phyloP scores from a whole-genome alignment of 1,139 yeast species.

The Wickerhamomyces sp. region DNA sequence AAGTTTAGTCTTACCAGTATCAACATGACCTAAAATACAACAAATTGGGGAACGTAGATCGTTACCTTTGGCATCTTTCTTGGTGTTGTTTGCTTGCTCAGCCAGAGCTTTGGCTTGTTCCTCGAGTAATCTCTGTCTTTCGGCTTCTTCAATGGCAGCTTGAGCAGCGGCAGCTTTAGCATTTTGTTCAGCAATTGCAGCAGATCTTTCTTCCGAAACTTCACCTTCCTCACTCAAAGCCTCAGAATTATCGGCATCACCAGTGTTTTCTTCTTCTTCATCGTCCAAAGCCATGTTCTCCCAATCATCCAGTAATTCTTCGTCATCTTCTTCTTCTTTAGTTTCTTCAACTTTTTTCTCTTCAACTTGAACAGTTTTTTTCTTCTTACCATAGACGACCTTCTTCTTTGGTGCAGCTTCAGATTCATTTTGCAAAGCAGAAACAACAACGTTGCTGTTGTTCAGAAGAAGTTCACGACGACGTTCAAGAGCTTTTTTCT shows the following conservation, averaged over 20 bases:
- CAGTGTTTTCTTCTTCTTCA: slow-evolving; percentile 39
- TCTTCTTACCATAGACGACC: slow-evolving; percentile 73
- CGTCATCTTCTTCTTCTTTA: slow-evolving; percentile 20
- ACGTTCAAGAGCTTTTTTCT: slow-evolving; percentile 78
- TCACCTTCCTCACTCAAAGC: slow-evolving; percentile 8
- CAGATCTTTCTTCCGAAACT: slow-evolving; percentile 20
- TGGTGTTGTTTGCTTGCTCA: slow-evolving; percentile 20
- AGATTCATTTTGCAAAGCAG: slow-evolving; percentile 52
- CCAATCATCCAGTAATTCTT: slow-evolving; percentile 24
- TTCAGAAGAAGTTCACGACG: slow-evolving; percentile 84
- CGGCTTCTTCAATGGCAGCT: slow-evolving; percentile 20
- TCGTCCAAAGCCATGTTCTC: slow-evolving; percentile 24
- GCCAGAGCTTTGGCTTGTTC: slow-evolving; percentile 24
- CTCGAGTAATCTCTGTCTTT: slow-evolving; percentile 23
- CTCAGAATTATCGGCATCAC: slow-evolving; percentile 58
- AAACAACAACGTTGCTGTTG: slow-evolving; percentile 67
- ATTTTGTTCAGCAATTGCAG: slow-evolving; percentile 17
- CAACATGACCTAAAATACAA: slow-evolving; percentile 98
- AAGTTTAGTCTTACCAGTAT: slow-evolving; percentile 97
- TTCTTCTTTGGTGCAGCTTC: slow-evolving; percentile 49
- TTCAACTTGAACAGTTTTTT: slow-evolving; percentile 35
- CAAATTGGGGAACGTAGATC: slow-evolving; percentile 97
- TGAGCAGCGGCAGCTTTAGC: slow-evolving; percentile 21
- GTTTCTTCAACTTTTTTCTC: slow-evolving; percentile 8
- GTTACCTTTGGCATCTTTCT: slow-evolving; percentile 23